phyloP scores from a whole-genome alignment of 169 alveolate genomes.

The Theileria orientalis region DNA sequence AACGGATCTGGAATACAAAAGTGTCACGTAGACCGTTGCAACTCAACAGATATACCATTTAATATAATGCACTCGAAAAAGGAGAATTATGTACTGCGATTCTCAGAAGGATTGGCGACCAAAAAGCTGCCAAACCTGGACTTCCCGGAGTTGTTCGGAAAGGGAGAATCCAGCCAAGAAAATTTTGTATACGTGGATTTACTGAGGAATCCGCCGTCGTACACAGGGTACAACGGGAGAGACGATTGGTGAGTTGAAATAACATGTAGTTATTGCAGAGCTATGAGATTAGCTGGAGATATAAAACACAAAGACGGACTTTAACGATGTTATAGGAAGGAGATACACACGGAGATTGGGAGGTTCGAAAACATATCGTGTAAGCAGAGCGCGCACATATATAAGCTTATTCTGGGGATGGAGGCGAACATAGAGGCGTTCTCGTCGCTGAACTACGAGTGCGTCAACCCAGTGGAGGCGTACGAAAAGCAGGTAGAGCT shows the following conservation, averaged over 20 bases:
- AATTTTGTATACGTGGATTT: constrained; percentile 55
- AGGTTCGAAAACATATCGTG: constrained; percentile 54
- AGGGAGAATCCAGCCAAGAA: constrained; percentile 35
- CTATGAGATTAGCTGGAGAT: no score
- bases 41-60: constrained; percentile 27
- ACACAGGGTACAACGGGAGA: constrained; percentile 58
- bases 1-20: constrained; percentile 15
- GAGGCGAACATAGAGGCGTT: constrained; percentile 82
- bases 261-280: constrained; percentile 10
- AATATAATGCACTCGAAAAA: constrained; percentile 12
- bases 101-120: neutral
- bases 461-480: constrained; percentile 64
- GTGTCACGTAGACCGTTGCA: constrained; percentile 62
- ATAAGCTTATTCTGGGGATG: constrained; percentile 81
- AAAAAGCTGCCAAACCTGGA: neutral
- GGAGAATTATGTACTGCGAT: constrained; percentile 61
- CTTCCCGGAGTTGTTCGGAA: constrained; percentile 21
- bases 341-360: constrained; percentile 8
- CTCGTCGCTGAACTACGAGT: constrained; percentile 77
- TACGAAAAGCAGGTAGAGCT: constrained; percentile 49
- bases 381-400: constrained; percentile 71
- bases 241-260: constrained; percentile 57
- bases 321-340: constrained; percentile 5
- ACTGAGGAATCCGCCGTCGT: constrained; percentile 64
- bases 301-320: neutral